Conservation (phyloP, 805 yeast genomes). For the Middelhovenomyces tepae region DNA sequence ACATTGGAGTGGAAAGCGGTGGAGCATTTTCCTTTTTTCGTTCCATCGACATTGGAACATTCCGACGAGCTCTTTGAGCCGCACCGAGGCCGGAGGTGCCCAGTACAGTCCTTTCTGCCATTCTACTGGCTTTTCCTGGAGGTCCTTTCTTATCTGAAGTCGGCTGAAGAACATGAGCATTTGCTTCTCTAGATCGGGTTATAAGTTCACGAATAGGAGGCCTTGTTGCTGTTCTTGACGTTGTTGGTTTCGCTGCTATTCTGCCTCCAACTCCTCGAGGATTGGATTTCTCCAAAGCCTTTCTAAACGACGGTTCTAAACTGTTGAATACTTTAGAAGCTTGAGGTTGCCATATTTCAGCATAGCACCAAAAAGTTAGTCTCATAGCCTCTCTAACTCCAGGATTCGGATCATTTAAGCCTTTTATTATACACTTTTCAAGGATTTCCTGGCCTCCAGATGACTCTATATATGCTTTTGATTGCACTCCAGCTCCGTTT, state of each 20-base stretch:
- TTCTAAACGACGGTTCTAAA: slow-evolving; percentile 40
- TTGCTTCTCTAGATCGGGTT: slow-evolving; percentile 10
- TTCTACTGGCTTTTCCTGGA: background rate
- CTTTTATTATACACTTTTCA: slow-evolving; percentile 45
- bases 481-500: no score
- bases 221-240: slow-evolving; percentile 6
- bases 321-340: slow-evolving; percentile 31
- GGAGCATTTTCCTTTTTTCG: no score
- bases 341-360: slow-evolving; percentile 42
- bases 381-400: slow-evolving; percentile 70
- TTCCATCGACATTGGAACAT: no score
- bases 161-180: background rate
- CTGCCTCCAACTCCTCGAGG: slow-evolving; percentile 27
- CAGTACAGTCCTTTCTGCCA: background rate
- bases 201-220: slow-evolving; percentile 14
- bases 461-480: slow-evolving; percentile 25
- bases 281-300: slow-evolving; percentile 53
- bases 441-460: slow-evolving; percentile 35
- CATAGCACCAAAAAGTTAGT: slow-evolving; percentile 62
- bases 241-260: background rate
- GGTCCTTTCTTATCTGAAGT: background rate
- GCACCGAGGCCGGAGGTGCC: slow-evolving; percentile 2
- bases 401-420: slow-evolving; percentile 73
- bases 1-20: no score
- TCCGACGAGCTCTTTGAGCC: background rate